Conservation (phyloP, 2,329 filamentous ascomycete species). For the Ascosphaera pollenicola region DNA sequence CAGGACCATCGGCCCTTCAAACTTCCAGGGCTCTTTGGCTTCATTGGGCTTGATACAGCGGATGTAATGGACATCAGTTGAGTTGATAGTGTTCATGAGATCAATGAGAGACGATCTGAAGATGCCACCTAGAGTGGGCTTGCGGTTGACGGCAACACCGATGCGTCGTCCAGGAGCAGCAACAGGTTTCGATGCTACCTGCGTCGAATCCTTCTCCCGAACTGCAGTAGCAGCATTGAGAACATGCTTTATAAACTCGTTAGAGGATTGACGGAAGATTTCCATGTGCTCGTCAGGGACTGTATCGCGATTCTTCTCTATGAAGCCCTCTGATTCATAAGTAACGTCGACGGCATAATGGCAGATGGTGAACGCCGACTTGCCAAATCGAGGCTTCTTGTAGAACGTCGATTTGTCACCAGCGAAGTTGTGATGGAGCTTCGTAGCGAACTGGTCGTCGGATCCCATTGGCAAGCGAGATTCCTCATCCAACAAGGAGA, state of each 20-base stretch:
- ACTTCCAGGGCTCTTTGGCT: slow-evolving; percentile 89
- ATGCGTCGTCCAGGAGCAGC: slow-evolving; percentile 57
- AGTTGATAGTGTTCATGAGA: slow-evolving; percentile 93
- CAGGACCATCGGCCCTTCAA: slow-evolving; percentile 95
- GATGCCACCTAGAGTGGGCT: slow-evolving; percentile 91
- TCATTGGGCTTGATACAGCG: slow-evolving; percentile 99
- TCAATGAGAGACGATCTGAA: slow-evolving; percentile 98
- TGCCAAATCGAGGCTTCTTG: slow-evolving; percentile 96
- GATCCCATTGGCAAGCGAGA: slow-evolving; percentile 92
- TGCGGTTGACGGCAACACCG: slow-evolving; percentile 79
- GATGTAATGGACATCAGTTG: slow-evolving; percentile 97
- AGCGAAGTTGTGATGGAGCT: slow-evolving; percentile 84
- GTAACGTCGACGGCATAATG: slow-evolving; percentile 97
- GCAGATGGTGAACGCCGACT: slow-evolving; percentile 92
- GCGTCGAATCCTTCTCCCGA: slow-evolving; percentile 60
- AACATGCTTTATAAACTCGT: slow-evolving; percentile 65
- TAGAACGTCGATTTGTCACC: slow-evolving; percentile 87
- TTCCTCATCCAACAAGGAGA: slow-evolving; percentile 87
- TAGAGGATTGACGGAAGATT: slow-evolving; percentile 63
- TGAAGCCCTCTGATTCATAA: slow-evolving; percentile 97
- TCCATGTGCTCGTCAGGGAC: slow-evolving; percentile 97
- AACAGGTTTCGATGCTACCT: slow-evolving; percentile 51
- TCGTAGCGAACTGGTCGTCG: slow-evolving; percentile 90
- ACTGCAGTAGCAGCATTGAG: slow-evolving; percentile 68
- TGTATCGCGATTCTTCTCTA: slow-evolving; percentile 98